Evolutionary conservation across 441 rosid species (phyloP).

Genomic region (Erodium moschatum): DNA sequence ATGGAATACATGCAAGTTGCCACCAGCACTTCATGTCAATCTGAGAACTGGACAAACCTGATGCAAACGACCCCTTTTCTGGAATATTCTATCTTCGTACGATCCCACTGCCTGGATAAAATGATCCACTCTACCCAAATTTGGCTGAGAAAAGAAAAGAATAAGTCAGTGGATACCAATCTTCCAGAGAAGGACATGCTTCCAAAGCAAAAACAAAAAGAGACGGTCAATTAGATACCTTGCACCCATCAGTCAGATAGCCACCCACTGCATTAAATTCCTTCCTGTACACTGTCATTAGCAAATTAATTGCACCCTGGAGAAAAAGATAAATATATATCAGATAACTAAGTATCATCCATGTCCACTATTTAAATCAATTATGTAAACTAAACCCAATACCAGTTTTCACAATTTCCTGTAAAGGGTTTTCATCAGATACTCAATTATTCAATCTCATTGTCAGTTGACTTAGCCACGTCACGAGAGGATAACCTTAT

Average conservation of each 20-base stretch:
- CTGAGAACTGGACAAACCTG: constrained; percentile 39
- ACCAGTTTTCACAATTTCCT: too few species aligned
- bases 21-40: not conserved
- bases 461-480: too few species aligned
- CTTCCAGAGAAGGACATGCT: constrained; percentile 12
- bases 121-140: constrained; percentile 64
- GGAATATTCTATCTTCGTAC: constrained; percentile 75
- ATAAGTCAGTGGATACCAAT: constrained; percentile 11
- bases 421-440: too few species aligned
- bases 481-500: too few species aligned
- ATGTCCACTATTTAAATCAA: too few species aligned
- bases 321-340: not conserved
- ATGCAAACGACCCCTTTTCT: constrained; percentile 64
- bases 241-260: constrained; percentile 68
- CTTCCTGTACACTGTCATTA: constrained; percentile 78
- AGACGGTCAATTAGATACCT: constrained; percentile 33
- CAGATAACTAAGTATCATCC: too few species aligned
- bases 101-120: constrained; percentile 86
- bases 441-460: too few species aligned
- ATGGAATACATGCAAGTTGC: too few species aligned
- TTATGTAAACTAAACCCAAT: too few species aligned
- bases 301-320: constrained; percentile 91
- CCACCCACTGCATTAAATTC: constrained; percentile 53
- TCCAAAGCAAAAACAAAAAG: constrained; percentile 7
- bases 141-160: constrained; percentile 42